phyloP scores from a whole-genome alignment of 805 yeast species.

The Kregervanrija delftensis region DNA sequence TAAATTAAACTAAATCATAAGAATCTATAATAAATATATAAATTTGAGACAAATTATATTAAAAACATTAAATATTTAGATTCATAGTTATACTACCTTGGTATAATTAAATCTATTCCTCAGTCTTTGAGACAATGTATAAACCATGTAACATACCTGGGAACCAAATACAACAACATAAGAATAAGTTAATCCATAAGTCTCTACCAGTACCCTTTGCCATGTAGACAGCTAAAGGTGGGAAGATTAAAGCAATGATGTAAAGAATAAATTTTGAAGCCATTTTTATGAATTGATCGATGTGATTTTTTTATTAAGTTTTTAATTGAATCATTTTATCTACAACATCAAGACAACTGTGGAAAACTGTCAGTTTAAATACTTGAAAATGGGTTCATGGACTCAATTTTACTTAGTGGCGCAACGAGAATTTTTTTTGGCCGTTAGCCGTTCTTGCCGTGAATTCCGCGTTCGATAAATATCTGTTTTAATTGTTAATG shows the following conservation, averaged over 20 bases:
- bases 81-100: background rate
- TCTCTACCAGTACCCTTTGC: conserved; percentile 57
- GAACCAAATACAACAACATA: conserved; percentile 60
- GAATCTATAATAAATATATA: no score
- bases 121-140: conserved; percentile 38
- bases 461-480: no score
- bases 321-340: no score
- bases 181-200: conserved; percentile 55
- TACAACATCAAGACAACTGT: no score
- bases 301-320: no score
- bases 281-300: no score
- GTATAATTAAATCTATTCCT: conserved; percentile 1
- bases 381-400: no score
- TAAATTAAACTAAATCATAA: background rate
- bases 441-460: no score
- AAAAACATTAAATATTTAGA: background rate
- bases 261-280: conserved; percentile 7
- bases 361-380: no score
- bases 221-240: conserved; percentile 71
- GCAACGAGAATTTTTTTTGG: no score
- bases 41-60: background rate
- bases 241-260: conserved; percentile 45
- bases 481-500: no score
- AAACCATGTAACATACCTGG: conserved; percentile 76
- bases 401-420: no score